phyloP scores from a whole-genome alignment of 192 early-diverging fungal species.

The Coemansia sp. region DNA sequence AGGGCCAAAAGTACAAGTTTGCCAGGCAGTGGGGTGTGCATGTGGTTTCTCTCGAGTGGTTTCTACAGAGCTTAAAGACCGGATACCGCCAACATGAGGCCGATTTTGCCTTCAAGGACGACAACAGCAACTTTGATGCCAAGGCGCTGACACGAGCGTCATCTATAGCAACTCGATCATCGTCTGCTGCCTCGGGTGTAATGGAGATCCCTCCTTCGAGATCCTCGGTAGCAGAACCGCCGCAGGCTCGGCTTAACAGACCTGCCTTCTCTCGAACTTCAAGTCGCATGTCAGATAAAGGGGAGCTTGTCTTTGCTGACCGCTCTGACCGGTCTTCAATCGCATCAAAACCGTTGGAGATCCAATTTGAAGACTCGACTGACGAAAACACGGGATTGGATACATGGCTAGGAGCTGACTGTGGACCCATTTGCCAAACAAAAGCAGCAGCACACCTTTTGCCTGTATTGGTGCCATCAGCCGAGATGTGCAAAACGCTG shows the following conservation, averaged over 20 bases:
- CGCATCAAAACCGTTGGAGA: neutral
- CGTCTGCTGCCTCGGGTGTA: neutral
- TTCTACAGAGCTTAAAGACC: conserved; percentile 25
- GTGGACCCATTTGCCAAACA: neutral
- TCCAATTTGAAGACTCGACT: neutral
- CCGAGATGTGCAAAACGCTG: conserved; percentile 2
- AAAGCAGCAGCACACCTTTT: neutral
- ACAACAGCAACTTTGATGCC: neutral
- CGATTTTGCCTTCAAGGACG: conserved; percentile 4
- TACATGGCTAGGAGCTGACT: neutral
- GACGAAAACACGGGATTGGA: neutral
- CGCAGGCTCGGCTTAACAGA: neutral
- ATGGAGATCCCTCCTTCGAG: neutral
- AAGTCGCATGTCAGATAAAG: neutral
- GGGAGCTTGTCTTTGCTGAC: neutral
- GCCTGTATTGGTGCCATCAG: conserved; percentile 1
- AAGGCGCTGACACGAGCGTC: neutral
- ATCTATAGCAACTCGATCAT: neutral
- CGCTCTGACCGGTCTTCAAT: neutral
- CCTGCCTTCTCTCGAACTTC: neutral
- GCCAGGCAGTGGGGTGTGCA: conserved; percentile 33
- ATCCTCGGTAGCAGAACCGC: neutral
- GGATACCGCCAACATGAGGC: conserved; percentile 36
- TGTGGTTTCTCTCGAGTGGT: conserved; percentile 42
- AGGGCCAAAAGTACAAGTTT: conserved; percentile 51